phyloP scores from a whole-genome alignment of 257 asterid genomes.

The Solanum pinnatisectum region DNA sequence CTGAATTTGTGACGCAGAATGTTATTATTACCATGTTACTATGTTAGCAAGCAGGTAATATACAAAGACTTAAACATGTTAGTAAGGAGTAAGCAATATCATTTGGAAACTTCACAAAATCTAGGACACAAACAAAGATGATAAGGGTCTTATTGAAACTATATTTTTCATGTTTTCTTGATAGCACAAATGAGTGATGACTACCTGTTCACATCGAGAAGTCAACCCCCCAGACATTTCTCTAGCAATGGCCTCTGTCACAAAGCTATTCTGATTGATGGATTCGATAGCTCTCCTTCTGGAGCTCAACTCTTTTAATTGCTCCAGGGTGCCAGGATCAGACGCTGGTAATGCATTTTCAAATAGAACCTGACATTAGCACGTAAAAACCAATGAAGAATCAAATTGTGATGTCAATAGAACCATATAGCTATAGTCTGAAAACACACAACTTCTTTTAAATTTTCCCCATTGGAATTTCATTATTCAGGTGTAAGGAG shows the following conservation, averaged over 20 bases:
- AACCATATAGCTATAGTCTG: not conserved
- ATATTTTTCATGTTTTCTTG: not conserved
- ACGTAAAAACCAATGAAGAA: not conserved
- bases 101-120: not conserved
- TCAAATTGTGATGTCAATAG: not conserved
- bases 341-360: constrained; percentile 21
- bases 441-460: not conserved
- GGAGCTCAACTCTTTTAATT: constrained; percentile 54
- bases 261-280: constrained; percentile 26
- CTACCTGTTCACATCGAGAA: constrained; percentile 48
- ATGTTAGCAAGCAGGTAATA: not conserved
- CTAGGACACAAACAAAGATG: not conserved
- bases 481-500: not conserved
- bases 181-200: not conserved
- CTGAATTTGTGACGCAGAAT: not conserved
- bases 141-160: not conserved
- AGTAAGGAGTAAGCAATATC: not conserved
- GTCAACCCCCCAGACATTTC: constrained; percentile 76
- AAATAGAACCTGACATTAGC: constrained; percentile 28
- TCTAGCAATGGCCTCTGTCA: constrained; percentile 58
- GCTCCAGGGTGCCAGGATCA: constrained; percentile 49
- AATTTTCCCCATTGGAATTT: not conserved
- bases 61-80: not conserved
- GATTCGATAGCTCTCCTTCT: constrained; percentile 48
- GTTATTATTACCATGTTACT: not conserved